Percentiles rank a stretch among this genome's conserved stretches.
phyloP scores from a whole-genome alignment of 306 rosid species.

The Fragaria ananassa region DNA sequence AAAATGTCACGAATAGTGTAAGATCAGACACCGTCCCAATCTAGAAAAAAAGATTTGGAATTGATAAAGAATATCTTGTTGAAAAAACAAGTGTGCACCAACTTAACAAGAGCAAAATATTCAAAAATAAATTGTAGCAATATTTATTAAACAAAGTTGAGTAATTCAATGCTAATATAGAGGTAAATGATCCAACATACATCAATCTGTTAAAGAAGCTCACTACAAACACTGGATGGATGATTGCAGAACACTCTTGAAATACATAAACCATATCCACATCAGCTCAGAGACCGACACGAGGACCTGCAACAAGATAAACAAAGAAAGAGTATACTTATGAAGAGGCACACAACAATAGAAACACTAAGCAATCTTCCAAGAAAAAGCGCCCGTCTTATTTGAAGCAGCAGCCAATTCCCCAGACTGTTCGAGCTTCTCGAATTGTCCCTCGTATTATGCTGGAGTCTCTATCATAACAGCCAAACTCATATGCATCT shows the following conservation, averaged over 20 bases:
- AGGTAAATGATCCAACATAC: conserved; percentile 72
- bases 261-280: conserved; percentile 61
- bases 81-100: background rate
- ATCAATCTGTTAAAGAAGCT: conserved; percentile 76
- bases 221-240: conserved; percentile 59
- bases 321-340: conserved; percentile 47
- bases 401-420: conserved; percentile 30
- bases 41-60: background rate
- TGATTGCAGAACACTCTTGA: conserved; percentile 69
- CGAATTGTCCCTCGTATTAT: conserved; percentile 33
- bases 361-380: conserved; percentile 62
- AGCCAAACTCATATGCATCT: conserved; percentile 25
- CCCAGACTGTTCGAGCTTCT: conserved; percentile 25
- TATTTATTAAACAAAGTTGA: conserved; percentile 18
- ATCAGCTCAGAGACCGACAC: conserved; percentile 53
- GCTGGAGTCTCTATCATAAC: conserved; percentile 21
- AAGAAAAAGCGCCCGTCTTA: conserved; percentile 40
- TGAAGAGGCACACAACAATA: conserved; percentile 60
- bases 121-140: conserved; percentile 4
- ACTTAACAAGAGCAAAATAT: conserved; percentile 6
- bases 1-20: conserved; percentile 19
- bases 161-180: conserved; percentile 31
- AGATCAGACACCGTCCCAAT: background rate
- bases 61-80: background rate
- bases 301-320: conserved; percentile 77